A percentile compares a stretch with the other conserved stretches of the same genome.
phyloP scores from a whole-genome alignment of 208 protist species.

The Entamoeba invadens region DNA sequence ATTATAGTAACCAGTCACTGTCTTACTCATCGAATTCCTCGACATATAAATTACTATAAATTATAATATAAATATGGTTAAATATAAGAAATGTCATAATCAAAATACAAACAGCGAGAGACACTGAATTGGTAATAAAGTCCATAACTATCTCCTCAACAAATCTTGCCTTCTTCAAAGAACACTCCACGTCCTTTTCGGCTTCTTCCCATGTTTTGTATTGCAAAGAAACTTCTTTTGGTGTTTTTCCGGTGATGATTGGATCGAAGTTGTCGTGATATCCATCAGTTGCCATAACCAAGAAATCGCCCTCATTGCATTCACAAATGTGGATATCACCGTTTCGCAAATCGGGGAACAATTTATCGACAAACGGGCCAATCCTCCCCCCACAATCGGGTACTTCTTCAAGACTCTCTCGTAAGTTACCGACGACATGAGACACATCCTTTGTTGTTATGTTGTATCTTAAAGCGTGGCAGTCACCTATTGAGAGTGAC shows the following conservation, averaged over 20 bases:
- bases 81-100: too few species aligned
- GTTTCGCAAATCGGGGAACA: background rate
- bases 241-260: background rate
- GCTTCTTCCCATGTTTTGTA: background rate
- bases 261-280: conserved; percentile 6
- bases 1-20: too few species aligned
- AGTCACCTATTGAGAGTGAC: background rate
- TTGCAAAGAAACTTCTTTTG: background rate
- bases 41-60: too few species aligned
- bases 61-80: too few species aligned
- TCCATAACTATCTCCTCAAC: too few species aligned
- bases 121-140: too few species aligned
- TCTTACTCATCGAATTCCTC: too few species aligned
- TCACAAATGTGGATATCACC: background rate
- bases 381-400: background rate
- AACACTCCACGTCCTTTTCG: background rate
- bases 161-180: background rate
- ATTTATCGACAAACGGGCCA: background rate
- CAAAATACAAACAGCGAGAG: too few species aligned
- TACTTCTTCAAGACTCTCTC: background rate
- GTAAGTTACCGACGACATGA: background rate
- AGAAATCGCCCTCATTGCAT: background rate
- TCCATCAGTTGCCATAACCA: background rate
- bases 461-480: background rate
- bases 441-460: background rate